Evolutionary conservation across 2,329 filamentous ascomycete species (phyloP), one percentile per base, ranked within the genome.

Genomic region (Epichloe brachyelytri): DNA sequence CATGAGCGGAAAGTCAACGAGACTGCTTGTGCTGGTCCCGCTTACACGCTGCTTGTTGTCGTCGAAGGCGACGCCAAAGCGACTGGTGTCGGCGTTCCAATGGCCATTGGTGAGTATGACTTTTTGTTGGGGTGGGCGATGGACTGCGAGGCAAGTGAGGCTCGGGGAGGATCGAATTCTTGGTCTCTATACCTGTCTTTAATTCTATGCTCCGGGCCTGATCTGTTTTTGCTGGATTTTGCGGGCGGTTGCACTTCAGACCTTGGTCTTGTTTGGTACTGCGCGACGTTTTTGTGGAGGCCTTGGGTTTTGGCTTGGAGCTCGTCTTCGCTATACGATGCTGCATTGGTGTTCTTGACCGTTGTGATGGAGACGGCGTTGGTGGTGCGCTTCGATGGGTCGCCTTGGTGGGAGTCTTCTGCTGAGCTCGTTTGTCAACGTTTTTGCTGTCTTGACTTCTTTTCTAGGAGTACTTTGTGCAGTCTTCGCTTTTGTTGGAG

Each of bases 371-470:
- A 8, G 33, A 14, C n/a, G 40, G 40, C 10, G 41, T 41, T 3
- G 38, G 33, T 17, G 14, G 19, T 43, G 22, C 46, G 30, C 30
- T 17, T 47, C 20, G 41, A 37, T 22, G 48, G 33, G 44, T 14
- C 12, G 44, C 5, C 14, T 33, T 45, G 14, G 43, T 22, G 33
- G 46, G 40, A 38, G 43, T 52, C 53, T 46, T 38, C 51, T 55
- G 51, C 38, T 52, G 46, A 47, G 50, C 46, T 51, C 50, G n/a
- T 47, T 46, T 61, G 65, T 71, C 63, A 70, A 66, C 55, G 36
- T 54, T 62, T 54, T 55, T 54, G 52, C 61, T 50, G 57, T 54
- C 48, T 58, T 53, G 52, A 45, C 45, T 48, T 58, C 58, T 52
- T 61, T 63, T 33, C 41, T 57, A 26, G 62, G 59, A 44, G 60